phyloP scores from a whole-genome alignment of 108 stramenopile genomes.

The Nitzschia putrida region DNA sequence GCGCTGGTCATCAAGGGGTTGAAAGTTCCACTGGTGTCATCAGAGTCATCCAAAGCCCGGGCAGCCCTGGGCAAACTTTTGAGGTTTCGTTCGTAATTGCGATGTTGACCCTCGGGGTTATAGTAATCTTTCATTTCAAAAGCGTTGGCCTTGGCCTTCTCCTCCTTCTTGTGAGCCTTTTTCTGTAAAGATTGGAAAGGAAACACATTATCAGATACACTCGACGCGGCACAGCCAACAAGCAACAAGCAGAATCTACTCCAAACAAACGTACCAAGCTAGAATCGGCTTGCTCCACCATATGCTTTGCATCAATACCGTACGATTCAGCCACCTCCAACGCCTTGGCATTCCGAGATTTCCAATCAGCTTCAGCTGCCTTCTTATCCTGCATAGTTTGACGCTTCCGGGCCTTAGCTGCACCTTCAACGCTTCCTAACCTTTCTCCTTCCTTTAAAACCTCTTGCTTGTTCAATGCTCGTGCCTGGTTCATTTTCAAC shows the following conservation, averaged over 20 bases:
- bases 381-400: constrained; percentile 55
- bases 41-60: neutral
- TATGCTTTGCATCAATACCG: constrained; percentile 42
- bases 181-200: constrained; percentile 4
- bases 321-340: constrained; percentile 26
- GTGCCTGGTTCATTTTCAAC: constrained; percentile 87
- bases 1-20: constrained; percentile 48
- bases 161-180: constrained; percentile 40
- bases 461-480: constrained; percentile 78
- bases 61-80: constrained; percentile 45
- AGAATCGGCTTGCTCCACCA: constrained; percentile 44
- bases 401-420: constrained; percentile 55
- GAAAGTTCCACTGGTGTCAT: constrained; percentile 46
- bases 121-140: constrained; percentile 67
- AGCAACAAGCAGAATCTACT: neutral
- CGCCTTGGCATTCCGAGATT: constrained; percentile 37
- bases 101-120: constrained; percentile 81
- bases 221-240: neutral
- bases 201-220: neutral
- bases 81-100: constrained; percentile 78
- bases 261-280: constrained; percentile 33
- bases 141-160: constrained; percentile 19
- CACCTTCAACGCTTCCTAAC: constrained; percentile 69
- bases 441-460: constrained; percentile 76
- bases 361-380: constrained; percentile 53